Percentiles rank a stretch among this genome's conserved stretches.
Conservation (phyloP, 495 filamentous ascomycete genomes). For the Aspergillus panamensis region DNA sequence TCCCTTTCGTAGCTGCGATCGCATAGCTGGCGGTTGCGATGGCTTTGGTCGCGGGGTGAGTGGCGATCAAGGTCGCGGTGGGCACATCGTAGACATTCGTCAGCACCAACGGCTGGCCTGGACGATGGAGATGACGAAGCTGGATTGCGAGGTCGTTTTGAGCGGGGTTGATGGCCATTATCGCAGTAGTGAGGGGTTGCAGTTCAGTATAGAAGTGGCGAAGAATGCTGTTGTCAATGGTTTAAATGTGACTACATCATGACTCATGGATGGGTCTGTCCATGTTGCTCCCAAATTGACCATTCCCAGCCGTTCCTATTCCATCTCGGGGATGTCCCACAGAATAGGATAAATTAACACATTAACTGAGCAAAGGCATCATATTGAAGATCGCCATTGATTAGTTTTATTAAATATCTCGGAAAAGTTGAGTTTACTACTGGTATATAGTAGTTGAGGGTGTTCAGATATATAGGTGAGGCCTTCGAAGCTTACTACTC, state of each 20-base stretch:
- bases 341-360: no score
- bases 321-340: no score
- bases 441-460: no score
- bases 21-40: slow-evolving; percentile 54
- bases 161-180: slow-evolving; percentile 12
- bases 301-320: slow-evolving; percentile 4
- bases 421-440: no score
- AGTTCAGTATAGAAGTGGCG: not conserved
- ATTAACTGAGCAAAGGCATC: no score
- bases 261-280: slow-evolving; percentile 7
- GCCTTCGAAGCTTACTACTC: no score
- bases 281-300: slow-evolving; percentile 22
- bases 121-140: slow-evolving; percentile 42
- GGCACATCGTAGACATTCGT: slow-evolving; percentile 51
- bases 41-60: slow-evolving; percentile 40
- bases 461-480: no score
- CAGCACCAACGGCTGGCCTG: slow-evolving; percentile 46
- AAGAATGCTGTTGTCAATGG: not conserved
- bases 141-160: slow-evolving; percentile 20
- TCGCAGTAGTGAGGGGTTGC: not conserved
- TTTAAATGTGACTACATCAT: not conserved
- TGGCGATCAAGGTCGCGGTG: slow-evolving; percentile 41
- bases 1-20: slow-evolving; percentile 41
- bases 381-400: no score
- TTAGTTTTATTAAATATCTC: no score